Evolutionary conservation across 2,329 filamentous ascomycete genomes (phyloP).

Genomic region (Aspergillus sp.): DNA sequence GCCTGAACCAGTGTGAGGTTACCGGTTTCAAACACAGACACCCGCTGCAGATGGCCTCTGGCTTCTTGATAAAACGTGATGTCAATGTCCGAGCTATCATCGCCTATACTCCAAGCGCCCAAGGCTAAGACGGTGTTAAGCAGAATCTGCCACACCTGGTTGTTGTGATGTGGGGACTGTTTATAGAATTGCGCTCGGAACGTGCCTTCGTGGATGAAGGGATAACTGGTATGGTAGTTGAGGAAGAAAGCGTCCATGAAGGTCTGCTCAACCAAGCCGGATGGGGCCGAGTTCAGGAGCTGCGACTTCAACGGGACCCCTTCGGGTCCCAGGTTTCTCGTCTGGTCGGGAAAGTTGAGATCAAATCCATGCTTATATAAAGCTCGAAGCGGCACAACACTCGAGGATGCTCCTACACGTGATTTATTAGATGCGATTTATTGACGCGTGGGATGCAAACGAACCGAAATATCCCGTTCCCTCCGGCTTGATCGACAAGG

Average conservation of each 20-base stretch:
- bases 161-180: constrained; percentile 42
- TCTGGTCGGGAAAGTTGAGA: constrained; percentile 34
- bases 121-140: constrained; percentile 47
- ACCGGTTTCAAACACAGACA: constrained; percentile 48
- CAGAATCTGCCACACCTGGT: constrained; percentile 46
- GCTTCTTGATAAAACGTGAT: constrained; percentile 49
- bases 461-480: constrained; percentile 40
- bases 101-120: constrained; percentile 44
- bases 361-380: constrained; percentile 41
- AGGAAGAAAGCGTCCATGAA: constrained; percentile 49
- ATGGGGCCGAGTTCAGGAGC: constrained; percentile 36
- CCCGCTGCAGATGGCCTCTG: constrained; percentile 45
- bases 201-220: constrained; percentile 48
- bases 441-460: constrained; percentile 2
- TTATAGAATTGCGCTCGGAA: constrained; percentile 49
- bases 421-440: constrained; percentile 4
- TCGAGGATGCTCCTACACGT: constrained; percentile 35
- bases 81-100: constrained; percentile 43
- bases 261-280: constrained; percentile 39
- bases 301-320: constrained; percentile 38
- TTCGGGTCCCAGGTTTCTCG: constrained; percentile 20
- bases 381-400: constrained; percentile 39
- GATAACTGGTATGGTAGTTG: constrained; percentile 48
- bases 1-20: constrained; percentile 51
- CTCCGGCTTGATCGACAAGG: constrained; percentile 39